Evolutionary conservation across 2,329 filamentous ascomycete genomes (phyloP).

Genomic region (Scytalidium sp.): DNA sequence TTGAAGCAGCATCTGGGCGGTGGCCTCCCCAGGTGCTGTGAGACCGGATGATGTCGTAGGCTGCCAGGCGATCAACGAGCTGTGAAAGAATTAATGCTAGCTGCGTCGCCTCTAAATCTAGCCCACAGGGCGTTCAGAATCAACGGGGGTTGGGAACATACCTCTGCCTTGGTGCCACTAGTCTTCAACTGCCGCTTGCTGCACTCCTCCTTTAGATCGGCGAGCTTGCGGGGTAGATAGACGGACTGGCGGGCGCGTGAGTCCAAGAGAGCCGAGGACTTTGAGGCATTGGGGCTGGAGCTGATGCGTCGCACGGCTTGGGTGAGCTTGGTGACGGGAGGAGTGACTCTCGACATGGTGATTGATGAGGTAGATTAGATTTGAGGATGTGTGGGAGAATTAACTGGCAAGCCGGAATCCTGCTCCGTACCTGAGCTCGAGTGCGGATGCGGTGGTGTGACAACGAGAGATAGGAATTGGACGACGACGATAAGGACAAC

Average conservation of each 20-base stretch:
- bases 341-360: slow-evolving; percentile 28
- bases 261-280: slow-evolving; percentile 19
- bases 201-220: slow-evolving; percentile 23
- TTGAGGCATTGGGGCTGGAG: slow-evolving; percentile 18
- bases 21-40: slow-evolving; percentile 19
- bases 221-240: slow-evolving; percentile 23
- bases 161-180: slow-evolving; percentile 24
- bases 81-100: slow-evolving; percentile 8
- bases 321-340: slow-evolving; percentile 23
- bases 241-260: slow-evolving; percentile 15
- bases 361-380: slow-evolving; percentile 6
- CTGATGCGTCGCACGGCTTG: slow-evolving; percentile 20
- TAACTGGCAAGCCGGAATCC: too few species aligned
- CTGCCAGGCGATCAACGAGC: slow-evolving; percentile 23
- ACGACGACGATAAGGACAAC: neutral
- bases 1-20: slow-evolving; percentile 30
- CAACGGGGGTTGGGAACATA: slow-evolving; percentile 6
- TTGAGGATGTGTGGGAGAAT: neutral
- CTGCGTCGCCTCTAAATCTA: neutral
- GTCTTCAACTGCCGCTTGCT: slow-evolving; percentile 19
- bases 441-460: neutral
- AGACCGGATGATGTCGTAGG: slow-evolving; percentile 19
- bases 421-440: too few species aligned
- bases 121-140: neutral
- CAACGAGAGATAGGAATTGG: neutral